A percentile compares a stretch with the other conserved stretches of the same genome.
Conservation (phyloP, 805 yeast species). For the Ogataea populi-albae region DNA sequence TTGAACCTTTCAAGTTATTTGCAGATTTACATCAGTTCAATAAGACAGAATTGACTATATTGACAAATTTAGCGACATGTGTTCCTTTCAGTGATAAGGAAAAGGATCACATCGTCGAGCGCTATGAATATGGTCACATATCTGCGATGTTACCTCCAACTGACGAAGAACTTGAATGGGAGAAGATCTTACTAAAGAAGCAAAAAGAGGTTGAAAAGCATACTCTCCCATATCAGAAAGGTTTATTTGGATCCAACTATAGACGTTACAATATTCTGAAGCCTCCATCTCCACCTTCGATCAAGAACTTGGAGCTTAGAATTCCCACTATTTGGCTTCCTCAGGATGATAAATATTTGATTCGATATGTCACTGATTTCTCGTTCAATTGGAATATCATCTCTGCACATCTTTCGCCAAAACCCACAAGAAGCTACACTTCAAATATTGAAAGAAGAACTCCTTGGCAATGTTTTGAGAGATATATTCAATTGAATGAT, state of each 20-base stretch:
- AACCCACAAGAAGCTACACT: conserved; percentile 65
- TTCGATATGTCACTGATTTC: conserved; percentile 79
- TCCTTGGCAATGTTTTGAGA: conserved; percentile 98
- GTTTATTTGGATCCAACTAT: conserved; percentile 51
- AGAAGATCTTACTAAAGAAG: conserved; percentile 52
- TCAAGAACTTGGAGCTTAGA: conserved; percentile 74
- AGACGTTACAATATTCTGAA: conserved; percentile 62
- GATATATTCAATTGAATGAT: conserved; percentile 90
- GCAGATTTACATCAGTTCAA: conserved; percentile 41
- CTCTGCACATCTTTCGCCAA: conserved; percentile 70
- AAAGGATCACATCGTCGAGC: conserved; percentile 29
- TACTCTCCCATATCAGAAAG: conserved; percentile 47
- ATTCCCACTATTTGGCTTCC: conserved; percentile 97
- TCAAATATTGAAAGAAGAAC: conserved; percentile 93
- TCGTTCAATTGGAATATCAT: conserved; percentile 93
- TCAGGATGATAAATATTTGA: conserved; percentile 79
- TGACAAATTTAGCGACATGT: conserved; percentile 46
- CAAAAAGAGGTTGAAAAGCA: conserved; percentile 38
- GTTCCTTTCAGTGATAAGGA: conserved; percentile 43
- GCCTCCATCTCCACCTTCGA: conserved; percentile 90
- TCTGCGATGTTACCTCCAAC: conserved; percentile 63
- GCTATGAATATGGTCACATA: conserved; percentile 45
- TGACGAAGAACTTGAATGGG: conserved; percentile 62
- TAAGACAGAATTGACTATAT: conserved; percentile 45
- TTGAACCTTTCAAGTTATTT: conserved; percentile 45